Evolutionary conservation across 2,329 filamentous ascomycete species (phyloP).

Genomic region (Penicillium sp.): DNA sequence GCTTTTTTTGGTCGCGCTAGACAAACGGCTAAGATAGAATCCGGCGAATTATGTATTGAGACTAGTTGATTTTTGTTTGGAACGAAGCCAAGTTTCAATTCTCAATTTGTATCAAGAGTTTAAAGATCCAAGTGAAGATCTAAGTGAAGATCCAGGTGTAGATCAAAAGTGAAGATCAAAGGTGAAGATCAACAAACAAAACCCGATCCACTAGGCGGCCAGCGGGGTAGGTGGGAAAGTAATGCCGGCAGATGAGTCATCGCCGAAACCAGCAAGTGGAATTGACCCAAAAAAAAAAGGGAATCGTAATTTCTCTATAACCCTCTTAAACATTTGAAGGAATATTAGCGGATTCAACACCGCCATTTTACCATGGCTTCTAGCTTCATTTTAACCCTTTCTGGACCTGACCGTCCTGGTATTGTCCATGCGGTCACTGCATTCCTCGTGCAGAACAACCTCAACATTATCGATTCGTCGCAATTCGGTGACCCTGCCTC

Average conservation of each 20-base stretch:
- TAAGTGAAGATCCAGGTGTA: too few relatives aligned
- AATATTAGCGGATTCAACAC: conserved; percentile 27
- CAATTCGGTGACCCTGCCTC: conserved; percentile 76
- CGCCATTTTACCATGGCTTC: conserved; percentile 33
- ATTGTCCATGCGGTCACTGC: conserved; percentile 83
- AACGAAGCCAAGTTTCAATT: too few relatives aligned
- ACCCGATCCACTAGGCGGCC: not conserved
- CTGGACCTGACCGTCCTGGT: conserved; percentile 79
- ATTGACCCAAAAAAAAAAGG: not conserved
- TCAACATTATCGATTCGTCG: conserved; percentile 82
- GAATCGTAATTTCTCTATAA: not conserved
- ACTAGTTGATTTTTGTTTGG: not conserved
- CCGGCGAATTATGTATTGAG: not conserved
- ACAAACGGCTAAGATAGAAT: not conserved
- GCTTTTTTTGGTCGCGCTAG: not conserved
- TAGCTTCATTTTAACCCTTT: conserved; percentile 74
- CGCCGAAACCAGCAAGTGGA: conserved; percentile 6
- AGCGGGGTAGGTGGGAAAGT: not conserved
- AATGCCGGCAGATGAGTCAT: conserved; percentile 2
- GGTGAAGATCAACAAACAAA: not conserved
- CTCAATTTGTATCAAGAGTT: too few relatives aligned
- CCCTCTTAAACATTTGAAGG: not conserved
- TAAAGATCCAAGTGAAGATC: too few relatives aligned
- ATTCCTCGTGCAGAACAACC: conserved; percentile 67
- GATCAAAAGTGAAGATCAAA: not conserved